Percentiles rank a stretch among this genome's conserved stretches.
Evolutionary conservation across 164 flowering plant genomes (phyloP).

Genomic region (Stephania yunnanensis): DNA sequence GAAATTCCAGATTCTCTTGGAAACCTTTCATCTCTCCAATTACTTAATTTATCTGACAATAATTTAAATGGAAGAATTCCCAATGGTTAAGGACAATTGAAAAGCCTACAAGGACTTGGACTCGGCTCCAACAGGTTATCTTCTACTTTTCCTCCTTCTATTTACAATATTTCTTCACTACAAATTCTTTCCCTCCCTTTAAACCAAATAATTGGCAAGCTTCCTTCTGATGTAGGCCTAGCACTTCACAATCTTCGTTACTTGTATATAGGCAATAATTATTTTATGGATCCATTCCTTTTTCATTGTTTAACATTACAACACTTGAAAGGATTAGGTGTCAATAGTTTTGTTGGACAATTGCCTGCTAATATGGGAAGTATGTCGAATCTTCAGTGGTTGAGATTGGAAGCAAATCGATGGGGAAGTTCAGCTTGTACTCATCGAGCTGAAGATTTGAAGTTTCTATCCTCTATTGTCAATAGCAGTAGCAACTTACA

Average conservation of each 20-base stretch:
- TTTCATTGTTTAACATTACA: no score
- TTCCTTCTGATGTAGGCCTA: no score
- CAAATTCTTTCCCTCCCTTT: no score
- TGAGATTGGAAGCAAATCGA: neutral
- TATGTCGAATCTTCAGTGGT: neutral
- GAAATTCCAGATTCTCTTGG: conserved; percentile 1
- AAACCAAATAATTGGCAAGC: no score
- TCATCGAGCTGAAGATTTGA: neutral
- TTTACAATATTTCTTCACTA: no score
- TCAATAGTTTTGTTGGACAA: neutral
- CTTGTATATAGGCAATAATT: no score
- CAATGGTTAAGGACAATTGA: neutral
- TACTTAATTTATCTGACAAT: neutral
- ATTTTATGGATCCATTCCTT: no score
- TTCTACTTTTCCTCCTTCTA: neutral
- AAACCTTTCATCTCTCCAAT: conserved; percentile 5
- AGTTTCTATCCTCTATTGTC: neutral
- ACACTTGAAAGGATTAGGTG: neutral
- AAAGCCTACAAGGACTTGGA: neutral
- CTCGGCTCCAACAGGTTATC: neutral
- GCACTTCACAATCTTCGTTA: no score
- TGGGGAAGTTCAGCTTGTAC: conserved; percentile 4
- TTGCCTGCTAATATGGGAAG: neutral
- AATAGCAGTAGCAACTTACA: neutral
- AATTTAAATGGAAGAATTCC: neutral